phyloP scores from a whole-genome alignment of 345 rosid genomes.

The Syzygium aromaticum region DNA sequence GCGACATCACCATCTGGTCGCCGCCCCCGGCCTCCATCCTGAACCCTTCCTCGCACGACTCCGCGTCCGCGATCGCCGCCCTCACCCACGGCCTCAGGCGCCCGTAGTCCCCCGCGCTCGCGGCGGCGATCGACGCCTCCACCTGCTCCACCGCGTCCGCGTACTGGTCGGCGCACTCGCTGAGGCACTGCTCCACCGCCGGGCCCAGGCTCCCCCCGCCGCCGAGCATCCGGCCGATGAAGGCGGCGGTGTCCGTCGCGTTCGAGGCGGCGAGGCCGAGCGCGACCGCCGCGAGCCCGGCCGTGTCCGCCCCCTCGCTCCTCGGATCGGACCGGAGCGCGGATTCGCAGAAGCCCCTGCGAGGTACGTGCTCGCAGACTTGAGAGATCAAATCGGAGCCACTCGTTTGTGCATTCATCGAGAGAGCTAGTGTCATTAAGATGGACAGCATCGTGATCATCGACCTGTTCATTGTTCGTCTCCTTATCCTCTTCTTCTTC shows the following conservation, averaged over 20 bases:
- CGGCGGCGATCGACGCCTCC: conserved; percentile 11
- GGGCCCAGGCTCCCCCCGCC: neutral
- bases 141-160: conserved; percentile 12
- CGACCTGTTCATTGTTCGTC: neutral
- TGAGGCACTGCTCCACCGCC: conserved; percentile 5
- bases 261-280: neutral
- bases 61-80: conserved; percentile 5
- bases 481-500: neutral
- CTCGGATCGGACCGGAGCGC: neutral
- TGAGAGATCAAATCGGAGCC: neutral
- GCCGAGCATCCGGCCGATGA: neutral
- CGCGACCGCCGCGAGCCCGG: neutral
- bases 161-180: conserved; percentile 13
- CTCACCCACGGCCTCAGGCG: conserved; percentile 4
- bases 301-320: neutral
- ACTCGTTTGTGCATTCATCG: neutral
- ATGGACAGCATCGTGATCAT: neutral
- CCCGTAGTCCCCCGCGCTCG: neutral
- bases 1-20: neutral
- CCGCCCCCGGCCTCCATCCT: neutral
- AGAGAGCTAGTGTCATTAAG: neutral
- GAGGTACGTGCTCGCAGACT: neutral
- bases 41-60: conserved; percentile 11
- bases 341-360: neutral
- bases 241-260: conserved; percentile 1